phyloP scores from a whole-genome alignment of 2,329 filamentous ascomycete genomes.

The Pseudopithomyces maydicus region DNA sequence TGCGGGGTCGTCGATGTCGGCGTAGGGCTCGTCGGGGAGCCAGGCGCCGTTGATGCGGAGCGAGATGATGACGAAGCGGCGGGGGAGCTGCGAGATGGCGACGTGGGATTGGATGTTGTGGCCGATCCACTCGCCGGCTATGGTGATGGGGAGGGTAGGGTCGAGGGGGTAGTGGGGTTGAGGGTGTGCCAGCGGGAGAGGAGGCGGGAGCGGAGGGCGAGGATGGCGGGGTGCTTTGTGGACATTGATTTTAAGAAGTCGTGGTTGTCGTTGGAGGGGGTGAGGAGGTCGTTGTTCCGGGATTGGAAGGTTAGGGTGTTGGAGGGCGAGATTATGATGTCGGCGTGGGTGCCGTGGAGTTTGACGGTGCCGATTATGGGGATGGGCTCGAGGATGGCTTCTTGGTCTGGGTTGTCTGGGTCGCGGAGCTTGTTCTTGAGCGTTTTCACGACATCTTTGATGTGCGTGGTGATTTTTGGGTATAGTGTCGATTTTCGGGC shows the following conservation, averaged over 20 bases:
- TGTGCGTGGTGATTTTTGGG: slow-evolving; percentile 35
- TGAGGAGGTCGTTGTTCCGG: slow-evolving; percentile 25
- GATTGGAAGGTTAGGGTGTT: slow-evolving; percentile 31
- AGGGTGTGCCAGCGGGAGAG: slow-evolving; percentile 23
- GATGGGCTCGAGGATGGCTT: slow-evolving; percentile 14
- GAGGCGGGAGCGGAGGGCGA: slow-evolving; percentile 24
- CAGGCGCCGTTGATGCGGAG: slow-evolving; percentile 30
- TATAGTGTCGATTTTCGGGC: slow-evolving; percentile 26
- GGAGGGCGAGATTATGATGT: slow-evolving; percentile 30
- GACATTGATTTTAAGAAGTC: slow-evolving; percentile 32
- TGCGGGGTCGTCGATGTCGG: slow-evolving; percentile 21
- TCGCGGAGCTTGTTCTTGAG: slow-evolving; percentile 18
- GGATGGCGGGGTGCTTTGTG: slow-evolving; percentile 13
- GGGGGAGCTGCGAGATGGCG: slow-evolving; percentile 27
- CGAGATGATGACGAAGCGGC: slow-evolving; percentile 34
- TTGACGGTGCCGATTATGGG: slow-evolving; percentile 37
- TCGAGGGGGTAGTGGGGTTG: slow-evolving; percentile 14
- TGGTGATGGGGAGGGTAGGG: slow-evolving; percentile 18
- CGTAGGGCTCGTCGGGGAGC: slow-evolving; percentile 28
- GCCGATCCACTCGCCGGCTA: slow-evolving; percentile 41
- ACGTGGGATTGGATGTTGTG: slow-evolving; percentile 34
- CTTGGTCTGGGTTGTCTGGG: slow-evolving; percentile 3
- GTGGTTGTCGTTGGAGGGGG: slow-evolving; percentile 22
- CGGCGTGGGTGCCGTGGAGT: slow-evolving; percentile 40
- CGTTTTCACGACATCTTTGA: slow-evolving; percentile 23